Percentiles rank a stretch among this genome's conserved stretches.
Conservation (phyloP, 768 basidiomycete species). For the Strobilomyces dryophilus region DNA sequence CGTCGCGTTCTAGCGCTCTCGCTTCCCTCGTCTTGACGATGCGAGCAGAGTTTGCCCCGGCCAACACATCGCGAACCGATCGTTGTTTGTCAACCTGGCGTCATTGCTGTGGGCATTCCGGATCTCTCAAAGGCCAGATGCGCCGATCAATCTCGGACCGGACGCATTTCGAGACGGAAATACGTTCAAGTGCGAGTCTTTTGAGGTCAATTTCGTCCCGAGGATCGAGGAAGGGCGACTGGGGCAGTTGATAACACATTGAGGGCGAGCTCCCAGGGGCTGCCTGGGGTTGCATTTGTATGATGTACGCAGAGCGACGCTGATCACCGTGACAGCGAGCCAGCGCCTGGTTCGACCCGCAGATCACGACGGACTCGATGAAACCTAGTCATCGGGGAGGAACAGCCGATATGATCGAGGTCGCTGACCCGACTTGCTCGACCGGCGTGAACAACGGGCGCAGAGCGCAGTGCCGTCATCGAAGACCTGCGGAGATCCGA, state of each 20-base stretch:
- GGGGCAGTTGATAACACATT: not conserved
- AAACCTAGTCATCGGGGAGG: too few species aligned
- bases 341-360: too few species aligned
- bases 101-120: conserved; percentile 62
- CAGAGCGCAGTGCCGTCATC: conserved; percentile 81
- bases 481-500: conserved; percentile 70
- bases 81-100: conserved; percentile 41
- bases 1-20: not conserved
- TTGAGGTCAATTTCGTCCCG: not conserved
- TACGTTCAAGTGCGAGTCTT: not conserved
- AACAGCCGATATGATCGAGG: too few species aligned
- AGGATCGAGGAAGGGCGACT: not conserved
- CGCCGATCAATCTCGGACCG: conserved; percentile 43
- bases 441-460: conserved; percentile 55
- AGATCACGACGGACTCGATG: too few species aligned
- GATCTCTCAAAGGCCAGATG: conserved; percentile 41
- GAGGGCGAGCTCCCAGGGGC: not conserved
- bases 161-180: not conserved
- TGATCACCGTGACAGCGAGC: too few species aligned
- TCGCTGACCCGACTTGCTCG: too few species aligned
- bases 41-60: conserved; percentile 51
- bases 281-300: too few species aligned
- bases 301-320: too few species aligned
- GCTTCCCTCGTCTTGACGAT: not conserved
- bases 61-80: conserved; percentile 41